Base-by-base conservation (phyloP, 768 basidiomycete species). In the Tephrocybe rancida region DNA sequence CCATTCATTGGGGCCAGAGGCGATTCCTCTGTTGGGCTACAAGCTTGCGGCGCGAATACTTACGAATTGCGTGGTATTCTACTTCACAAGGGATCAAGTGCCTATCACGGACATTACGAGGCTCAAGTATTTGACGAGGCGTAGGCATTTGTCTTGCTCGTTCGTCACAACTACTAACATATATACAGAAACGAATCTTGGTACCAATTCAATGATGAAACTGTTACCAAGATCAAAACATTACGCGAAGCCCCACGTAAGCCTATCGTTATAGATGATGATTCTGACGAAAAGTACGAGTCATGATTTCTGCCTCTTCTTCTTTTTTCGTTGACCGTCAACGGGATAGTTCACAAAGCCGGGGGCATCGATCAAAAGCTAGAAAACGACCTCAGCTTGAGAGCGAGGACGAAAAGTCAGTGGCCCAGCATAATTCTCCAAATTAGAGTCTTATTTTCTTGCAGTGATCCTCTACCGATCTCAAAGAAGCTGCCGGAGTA, bases 131-230 rank as follows among this genome's bases (percentile, higher is more conserved):
- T 85, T 61, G 90, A 94, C 64, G 70, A 72, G 19, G 69, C 72
- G 91, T 94, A 62, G 50, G 84, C 73, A 66, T 38, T 18, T 57
- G 42, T 30, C 21, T 27, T 19, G 14, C 3, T 22, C 34, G 10
- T 43, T 30, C 44, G 24, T 10, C 44, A 3, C 18, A n/a, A 44
- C 27, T 51, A 25, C 53, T 63, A 38, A 64, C 39, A 18, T 39
- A 46, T 35, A 45, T 25, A 44, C 50, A 92, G 90, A 46, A 78
- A 77, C 44, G 68, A 78, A 35, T 77, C 86, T 16, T 98, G 96
- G 95, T 95, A 86, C 65, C 85, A 88, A 55, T 98, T 93, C 70
- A 95, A 96, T 61, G 96, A 98, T 64, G 96, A 98, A 66, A 70
- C 71, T 3, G 92, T 96, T 3, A 85, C 85, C 0, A 81, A 77